A percentile compares a stretch with the other conserved stretches of the same genome.
phyloP scores from a whole-genome alignment of 139 green algal species.

The Chlorella ohadii region DNA sequence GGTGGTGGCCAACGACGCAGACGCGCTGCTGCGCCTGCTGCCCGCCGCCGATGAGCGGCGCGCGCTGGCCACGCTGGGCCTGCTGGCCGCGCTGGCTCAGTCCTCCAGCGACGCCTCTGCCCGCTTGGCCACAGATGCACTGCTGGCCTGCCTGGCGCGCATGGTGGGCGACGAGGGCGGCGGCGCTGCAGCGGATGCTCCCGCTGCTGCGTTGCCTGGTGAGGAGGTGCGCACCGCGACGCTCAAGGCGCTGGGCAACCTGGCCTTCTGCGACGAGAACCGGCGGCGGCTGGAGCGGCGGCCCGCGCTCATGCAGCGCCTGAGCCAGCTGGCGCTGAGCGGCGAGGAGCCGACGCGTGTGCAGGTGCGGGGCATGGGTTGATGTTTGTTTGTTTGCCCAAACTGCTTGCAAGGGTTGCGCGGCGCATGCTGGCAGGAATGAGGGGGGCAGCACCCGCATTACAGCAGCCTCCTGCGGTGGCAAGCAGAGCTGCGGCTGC shows the following conservation, averaged over 20 bases:
- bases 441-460: too few relatives aligned
- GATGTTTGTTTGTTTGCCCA: too few relatives aligned
- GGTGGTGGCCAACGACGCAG: slow-evolving; percentile 35
- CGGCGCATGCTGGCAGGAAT: too few relatives aligned
- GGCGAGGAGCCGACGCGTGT: background rate
- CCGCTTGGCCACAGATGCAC: slow-evolving; percentile 46
- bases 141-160: slow-evolving; percentile 33
- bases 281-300: slow-evolving; percentile 38
- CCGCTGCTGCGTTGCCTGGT: background rate
- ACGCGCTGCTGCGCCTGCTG: slow-evolving; percentile 56
- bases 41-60: slow-evolving; percentile 31
- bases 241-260: slow-evolving; percentile 70
- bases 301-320: slow-evolving; percentile 51
- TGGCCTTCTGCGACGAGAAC: slow-evolving; percentile 68
- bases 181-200: background rate
- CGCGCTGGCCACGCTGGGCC: slow-evolving; percentile 47
- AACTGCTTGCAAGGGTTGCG: too few relatives aligned
- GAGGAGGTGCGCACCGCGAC: slow-evolving; percentile 53
- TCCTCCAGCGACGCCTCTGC: slow-evolving; percentile 32
- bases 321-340: slow-evolving; percentile 53
- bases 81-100: slow-evolving; percentile 48
- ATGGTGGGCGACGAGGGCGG: slow-evolving; percentile 15
- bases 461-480: too few relatives aligned
- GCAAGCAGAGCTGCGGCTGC: too few relatives aligned
- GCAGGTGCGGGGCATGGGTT: slow-evolving; percentile 5